Evolutionary conservation across 129 eudicot species (phyloP).

Genomic region (Silybum marianum): DNA sequence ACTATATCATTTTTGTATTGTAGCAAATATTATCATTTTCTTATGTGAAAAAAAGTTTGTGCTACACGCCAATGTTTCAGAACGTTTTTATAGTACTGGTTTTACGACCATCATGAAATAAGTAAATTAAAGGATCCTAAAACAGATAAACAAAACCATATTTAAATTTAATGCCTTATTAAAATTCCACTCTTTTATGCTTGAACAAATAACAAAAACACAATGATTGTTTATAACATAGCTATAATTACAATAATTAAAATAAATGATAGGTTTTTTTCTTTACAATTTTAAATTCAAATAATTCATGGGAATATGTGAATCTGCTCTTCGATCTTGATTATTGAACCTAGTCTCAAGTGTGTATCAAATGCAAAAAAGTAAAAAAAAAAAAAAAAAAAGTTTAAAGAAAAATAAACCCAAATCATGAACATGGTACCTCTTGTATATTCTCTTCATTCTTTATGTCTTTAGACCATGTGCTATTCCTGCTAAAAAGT

Average conservation of each 20-base stretch:
- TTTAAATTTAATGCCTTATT: background rate
- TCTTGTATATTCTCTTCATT: conserved; percentile 1
- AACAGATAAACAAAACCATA: background rate
- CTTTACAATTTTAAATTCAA: background rate
- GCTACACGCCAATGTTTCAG: background rate
- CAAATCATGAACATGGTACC: conserved; percentile 9
- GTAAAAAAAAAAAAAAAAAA: background rate
- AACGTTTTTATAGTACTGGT: background rate
- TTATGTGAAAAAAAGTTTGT: background rate
- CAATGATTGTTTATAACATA: background rate
- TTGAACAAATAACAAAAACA: background rate
- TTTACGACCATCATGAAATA: background rate
- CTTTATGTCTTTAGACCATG: conserved; percentile 6
- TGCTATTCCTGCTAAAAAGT: conserved; percentile 27
- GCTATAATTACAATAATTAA: background rate
- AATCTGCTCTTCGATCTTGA: background rate
- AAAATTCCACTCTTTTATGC: too few species aligned
- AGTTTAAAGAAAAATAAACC: background rate
- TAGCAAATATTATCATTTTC: background rate
- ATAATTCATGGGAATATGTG: conserved; percentile 11
- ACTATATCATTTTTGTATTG: background rate
- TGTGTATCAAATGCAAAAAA: conserved; percentile 13
- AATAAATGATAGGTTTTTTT: background rate
- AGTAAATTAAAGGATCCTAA: background rate
- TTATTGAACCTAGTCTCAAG: conserved; percentile 22